These are phyloP conservation scores for Tuber calosporum DNA, from an alignment of 495 filamentous ascomycete species.

Conservation along the genomic window DNA sequence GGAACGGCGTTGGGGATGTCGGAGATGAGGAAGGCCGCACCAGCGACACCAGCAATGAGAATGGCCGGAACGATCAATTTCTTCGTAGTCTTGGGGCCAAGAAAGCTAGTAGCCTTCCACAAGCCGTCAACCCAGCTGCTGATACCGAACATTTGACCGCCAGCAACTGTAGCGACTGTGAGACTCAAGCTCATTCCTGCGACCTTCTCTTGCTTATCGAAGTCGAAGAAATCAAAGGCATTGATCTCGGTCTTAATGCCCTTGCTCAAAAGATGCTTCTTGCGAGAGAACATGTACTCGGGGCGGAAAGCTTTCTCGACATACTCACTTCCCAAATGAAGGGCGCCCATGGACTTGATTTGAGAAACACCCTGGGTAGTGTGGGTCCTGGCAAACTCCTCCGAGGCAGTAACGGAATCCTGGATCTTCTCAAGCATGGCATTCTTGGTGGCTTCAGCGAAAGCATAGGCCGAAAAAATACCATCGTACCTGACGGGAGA, in stretches of 20 bases:
- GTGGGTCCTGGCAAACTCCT: constrained; percentile 71
- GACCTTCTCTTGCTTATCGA: constrained; percentile 89
- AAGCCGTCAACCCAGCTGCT: constrained; percentile 84
- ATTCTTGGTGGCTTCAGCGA: constrained; percentile 83
- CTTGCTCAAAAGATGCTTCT: constrained; percentile 68
- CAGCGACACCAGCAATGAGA: constrained; percentile 67
- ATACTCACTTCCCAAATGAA: constrained; percentile 84
- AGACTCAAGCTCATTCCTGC: constrained; percentile 88
- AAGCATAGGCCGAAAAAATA: constrained; percentile 74
- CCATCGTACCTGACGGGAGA: constrained; percentile 81
- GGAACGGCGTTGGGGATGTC: constrained; percentile 85
- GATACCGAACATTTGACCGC: constrained; percentile 70
- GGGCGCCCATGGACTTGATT: constrained; percentile 78
- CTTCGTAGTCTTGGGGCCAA: constrained; percentile 78
- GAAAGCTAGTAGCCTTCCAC: constrained; percentile 64
- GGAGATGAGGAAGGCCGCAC: constrained; percentile 68
- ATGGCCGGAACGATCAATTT: constrained; percentile 74
- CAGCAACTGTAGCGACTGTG: constrained; percentile 80
- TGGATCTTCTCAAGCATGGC: constrained; percentile 87
- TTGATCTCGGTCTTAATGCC: constrained; percentile 83
- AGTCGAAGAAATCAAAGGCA: constrained; percentile 88
- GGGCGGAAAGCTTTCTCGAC: constrained; percentile 74
- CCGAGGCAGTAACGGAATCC: constrained; percentile 65
- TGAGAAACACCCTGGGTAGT: constrained; percentile 75
- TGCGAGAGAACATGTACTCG: constrained; percentile 84